Evolutionary conservation across 202 grass and related monocot species (phyloP).

Genomic region (Carex arenaria): DNA sequence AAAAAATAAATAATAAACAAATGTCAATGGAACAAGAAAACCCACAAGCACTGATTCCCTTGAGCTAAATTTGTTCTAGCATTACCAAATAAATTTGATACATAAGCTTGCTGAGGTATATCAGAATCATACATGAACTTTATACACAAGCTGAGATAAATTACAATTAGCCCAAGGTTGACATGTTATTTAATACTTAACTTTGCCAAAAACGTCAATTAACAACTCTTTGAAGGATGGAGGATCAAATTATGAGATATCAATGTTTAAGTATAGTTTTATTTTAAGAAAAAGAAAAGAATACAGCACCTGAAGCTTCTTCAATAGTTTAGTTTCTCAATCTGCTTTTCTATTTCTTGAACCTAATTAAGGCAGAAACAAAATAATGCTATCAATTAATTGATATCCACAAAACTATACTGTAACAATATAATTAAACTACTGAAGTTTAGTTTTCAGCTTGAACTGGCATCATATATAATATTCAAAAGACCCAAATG

Average conservation of each 20-base stretch:
- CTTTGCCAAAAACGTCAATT: not conserved
- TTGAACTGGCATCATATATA: too few relatives aligned
- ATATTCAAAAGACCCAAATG: too few relatives aligned
- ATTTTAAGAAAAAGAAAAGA: not conserved
- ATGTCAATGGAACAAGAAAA: too few relatives aligned
- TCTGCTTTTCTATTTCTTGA: constrained; percentile 68
- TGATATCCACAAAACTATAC: not conserved
- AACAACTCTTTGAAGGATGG: not conserved
- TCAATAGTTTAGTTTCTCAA: constrained; percentile 66
- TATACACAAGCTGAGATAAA: not conserved
- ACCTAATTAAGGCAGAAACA: constrained; percentile 53
- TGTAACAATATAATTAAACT: not conserved
- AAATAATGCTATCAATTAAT: constrained; percentile 28
- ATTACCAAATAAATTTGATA: not conserved
- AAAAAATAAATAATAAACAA: too few relatives aligned
- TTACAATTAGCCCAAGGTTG: not conserved
- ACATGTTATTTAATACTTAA: not conserved
- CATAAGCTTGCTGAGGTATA: not conserved
- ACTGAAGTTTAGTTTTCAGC: too few relatives aligned
- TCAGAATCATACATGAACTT: not conserved
- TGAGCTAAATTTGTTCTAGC: not conserved
- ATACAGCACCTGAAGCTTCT: constrained; percentile 69
- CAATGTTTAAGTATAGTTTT: not conserved
- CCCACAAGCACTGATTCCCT: not conserved
- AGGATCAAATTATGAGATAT: constrained; percentile 10